Evolutionary conservation across 192 early-diverging fungal species (phyloP), one percentile per base, ranked within the genome.

Genomic region (Rhizoclosmatium sp.): DNA sequence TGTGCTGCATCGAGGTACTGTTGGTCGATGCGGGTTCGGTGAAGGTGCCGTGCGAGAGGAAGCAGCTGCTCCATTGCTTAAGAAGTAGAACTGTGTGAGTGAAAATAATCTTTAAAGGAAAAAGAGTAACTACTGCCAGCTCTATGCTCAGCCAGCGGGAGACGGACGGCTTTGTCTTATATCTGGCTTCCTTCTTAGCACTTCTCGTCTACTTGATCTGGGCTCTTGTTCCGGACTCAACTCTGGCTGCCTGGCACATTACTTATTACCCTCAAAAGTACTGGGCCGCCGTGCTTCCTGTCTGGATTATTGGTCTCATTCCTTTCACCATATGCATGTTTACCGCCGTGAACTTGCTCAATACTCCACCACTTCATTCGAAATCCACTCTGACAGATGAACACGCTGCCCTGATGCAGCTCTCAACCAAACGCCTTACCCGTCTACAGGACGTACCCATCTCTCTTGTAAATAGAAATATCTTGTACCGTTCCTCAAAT

Each of bases 231-330:
- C 93, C 95, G 4, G 93, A 96, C 66, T 82, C 89, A n/a, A 82
- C 90, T 21, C 85, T 96, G 16, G 84, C 89, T 39, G 87, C 85
- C 0, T 69, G 93, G 44, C 93, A 93, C 0, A 92, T 95, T 51
- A 93, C 93, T 3, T 97, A 96, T 80, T 95, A 94, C 75, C 96
- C 96, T 61, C 19, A 67, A 66, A 92, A 89, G 78, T 93, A 94
- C 78, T 96, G 94, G 95, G 93, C 93, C 7, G 81, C 95, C 48
- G 92, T 90, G 2, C 78, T 96, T 59, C 96, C 96, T 5, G 86
- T 94, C 3, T 96, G 92, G 90, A 79, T 92, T 47, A 83, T 94
- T 75, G 90, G 91, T 0, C 84, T 92, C 7, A 88, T 96, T 1
- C 90, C 90, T 19, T 95, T 94, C 70, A 91, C 92, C 21, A 89